Evolutionary conservation across 805 yeast species (phyloP), one percentile per base, ranked within the genome.

Genomic region (Kluyveromyces wickerhamii): DNA sequence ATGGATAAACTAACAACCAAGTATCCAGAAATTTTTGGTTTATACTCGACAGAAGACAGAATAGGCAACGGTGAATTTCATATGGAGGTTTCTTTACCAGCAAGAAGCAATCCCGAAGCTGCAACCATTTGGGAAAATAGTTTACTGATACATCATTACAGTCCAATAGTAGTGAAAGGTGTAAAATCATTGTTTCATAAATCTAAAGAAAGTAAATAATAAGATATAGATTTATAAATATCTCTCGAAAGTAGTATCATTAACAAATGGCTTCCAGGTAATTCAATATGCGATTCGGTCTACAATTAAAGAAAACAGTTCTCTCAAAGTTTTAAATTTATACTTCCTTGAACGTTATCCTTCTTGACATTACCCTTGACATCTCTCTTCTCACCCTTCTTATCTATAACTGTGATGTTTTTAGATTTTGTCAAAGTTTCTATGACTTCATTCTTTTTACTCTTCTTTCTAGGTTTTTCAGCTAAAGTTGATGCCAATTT

Each of bases 111-210:
- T 51, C 72, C 94, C 2, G 89, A 80, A 27, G 92, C 89, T 12
- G 94, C 96, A 2, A 80, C 87, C 0, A 60, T 89, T 22, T 92
- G 95, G 95, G 98, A 92, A 52, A 74, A 77, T 34, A 78, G 78
- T 5, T 59, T 89, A 26, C 63, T 92, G 37, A 80, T 79, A 38
- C 74, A 77, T 42, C 97, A 92, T 58, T 92, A 84, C 53, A 74
- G 86, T 41, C 94, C 95, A 2, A 60, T 72, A 38, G 84, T 88
- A n/a, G 69, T 77, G 15, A 79, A 78, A 47, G 88, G 86, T 11
- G 72, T 68, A 2, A 67, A 59, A 40, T 44, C 68, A 4, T 38
- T 73, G 32, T 40, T 65, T 20, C 62, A 63, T 28, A 62, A 59
- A 41, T 53, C 63, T 1, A 52, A 47, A 30, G 58, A 48, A 11